Base-by-base conservation (phyloP, 1,139 yeast species). In the Yamadazyma blattariae region DNA sequence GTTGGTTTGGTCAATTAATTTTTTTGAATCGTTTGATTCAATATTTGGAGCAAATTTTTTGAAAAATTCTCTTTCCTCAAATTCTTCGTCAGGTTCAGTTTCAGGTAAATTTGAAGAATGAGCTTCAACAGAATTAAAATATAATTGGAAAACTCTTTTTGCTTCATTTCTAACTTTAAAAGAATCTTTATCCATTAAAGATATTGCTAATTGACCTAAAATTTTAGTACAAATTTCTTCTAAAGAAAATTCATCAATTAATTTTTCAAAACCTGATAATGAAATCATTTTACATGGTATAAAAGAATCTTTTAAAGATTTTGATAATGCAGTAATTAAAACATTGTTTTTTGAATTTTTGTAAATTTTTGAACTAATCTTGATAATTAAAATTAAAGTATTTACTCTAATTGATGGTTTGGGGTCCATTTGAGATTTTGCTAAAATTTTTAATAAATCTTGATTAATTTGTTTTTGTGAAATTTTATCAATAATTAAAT, bases 351-450 rank as follows among this genome's bases (percentile, higher is more conserved):
- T 69, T 3, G 87, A 77, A 15, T 61, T 63, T 17, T 69, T 62
- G 40, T 82, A 82, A 42, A 92, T 74, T 42, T 71, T 65, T 22
- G 71, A 63, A 0, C 96, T 82, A 22, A 92, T 80, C 40, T 78
- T 78, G 19, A 88, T 81, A 18, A 92, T 73, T 29, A 88, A 72
- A 18, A 87, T 73, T 16, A 94, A 75, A 0, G 97, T 90, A 58
- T 88, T 86, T 6, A 92, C 88, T 47, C 98, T 66, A 14, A 92
- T 86, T 17, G 87, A 86, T 1, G 94, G 82, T 39, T 82, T 82
- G 2, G 81, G 77, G 53, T 92, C 98, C 56, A 77, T 82, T 56
- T 90, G 97, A 1, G 95, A 78, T 52, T 85, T 87, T 1, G 97
- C 97, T 39, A 92, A 64, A 33, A 79, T 74, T 46, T 95, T 74